Base-by-base conservation (phyloP, 441 rosid species). In the Hura crepitans region DNA sequence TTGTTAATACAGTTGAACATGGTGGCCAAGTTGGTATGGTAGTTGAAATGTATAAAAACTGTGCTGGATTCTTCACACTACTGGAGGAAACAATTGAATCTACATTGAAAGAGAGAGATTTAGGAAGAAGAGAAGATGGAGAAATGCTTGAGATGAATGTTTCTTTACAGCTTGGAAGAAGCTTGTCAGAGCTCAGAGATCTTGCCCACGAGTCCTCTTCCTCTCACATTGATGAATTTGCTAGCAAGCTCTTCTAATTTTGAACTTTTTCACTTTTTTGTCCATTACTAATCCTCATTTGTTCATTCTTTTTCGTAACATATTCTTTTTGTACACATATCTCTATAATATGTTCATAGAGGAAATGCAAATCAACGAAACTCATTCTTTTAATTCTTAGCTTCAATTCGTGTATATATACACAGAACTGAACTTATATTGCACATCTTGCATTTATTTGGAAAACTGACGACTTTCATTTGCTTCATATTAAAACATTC, bases 11-110 rank as follows among this genome's bases (percentile, higher is more conserved):
- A 8, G 70, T 92, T 4, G 91, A 93, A 79, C 97, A 87, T 14
- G 96, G 85, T 12, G 75, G 72, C 42, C 92, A 90, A 77, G 86
- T 90, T 2, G 96, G 97, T 9, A 93, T 87, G 98, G 89, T 89
- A 80, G 75, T 90, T 50, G 97, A 90, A 81, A 87, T 90, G 92
- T 89, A 90, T 54, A 84, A 93, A 69, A 83, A 83, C 81, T 78
- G 83, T 22, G 92, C 90, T 9, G 97, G 94, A 14, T 83, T 80
- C 79, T 84, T 85, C 68, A 60, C 67, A 14, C 68, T 80, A 3
- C 6, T 85, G 77, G 92, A 83, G 76, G 92, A 83, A 61, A 68
- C 89, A 0, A 81, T 92, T 6, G 81, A 83, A 31, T 75, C 83
- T 5, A 72, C 77, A 1, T 56, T 87, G 0, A 60, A 59, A 9